Base-by-base conservation (phyloP, 2,329 filamentous ascomycete genomes). In the Escovopsis sp. region DNA sequence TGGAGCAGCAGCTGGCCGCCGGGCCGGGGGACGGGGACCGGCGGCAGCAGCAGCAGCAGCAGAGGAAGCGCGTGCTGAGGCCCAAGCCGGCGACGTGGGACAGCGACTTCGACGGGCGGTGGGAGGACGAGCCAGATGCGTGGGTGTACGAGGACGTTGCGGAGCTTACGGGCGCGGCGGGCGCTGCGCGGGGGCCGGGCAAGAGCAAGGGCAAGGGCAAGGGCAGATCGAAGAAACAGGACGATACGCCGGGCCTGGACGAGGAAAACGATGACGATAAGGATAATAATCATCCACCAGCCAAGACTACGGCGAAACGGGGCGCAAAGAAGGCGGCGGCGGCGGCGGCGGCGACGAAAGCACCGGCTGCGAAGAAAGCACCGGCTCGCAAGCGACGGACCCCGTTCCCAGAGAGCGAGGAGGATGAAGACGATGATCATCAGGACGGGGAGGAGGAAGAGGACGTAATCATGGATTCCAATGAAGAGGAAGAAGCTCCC, bases 81-180 rank as follows among this genome's bases (percentile, higher is more conserved):
- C 80, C 85, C 1, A 85, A 80, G 57, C 89, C 89, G 2, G 73
- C 76, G 10, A 70, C 69, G 3, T 96, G 88, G 87, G 86, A 96
- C 55, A 85, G 77, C n/a, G 89, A 96, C 49, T 66, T 88, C 26
- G 82, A 94, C 40, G 91, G 88, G 0, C 71, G 72, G 40, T 96
- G 89, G 88, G 82, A 82, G 46, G 82, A 91, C 39, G 77, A 86
- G 45, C 76, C 83, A 0, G 80, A 75, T 7, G 84, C 63, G 18
- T 65, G 60, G 61, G 53, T 49, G 15, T 64, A 59, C 30, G 59
- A 62, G n/a, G 55, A 52, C 26, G 39, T 40, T 3, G 41, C 41
- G 6, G 48, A 52, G 35, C 47, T 51, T 18, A 43, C 45, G 8
- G 47, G 40, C 15, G 41, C 47, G 2, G 44, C 38, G 9, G 48